Conservation (phyloP, 495 filamentous ascomycete genomes). For the Neurospora sp. region DNA sequence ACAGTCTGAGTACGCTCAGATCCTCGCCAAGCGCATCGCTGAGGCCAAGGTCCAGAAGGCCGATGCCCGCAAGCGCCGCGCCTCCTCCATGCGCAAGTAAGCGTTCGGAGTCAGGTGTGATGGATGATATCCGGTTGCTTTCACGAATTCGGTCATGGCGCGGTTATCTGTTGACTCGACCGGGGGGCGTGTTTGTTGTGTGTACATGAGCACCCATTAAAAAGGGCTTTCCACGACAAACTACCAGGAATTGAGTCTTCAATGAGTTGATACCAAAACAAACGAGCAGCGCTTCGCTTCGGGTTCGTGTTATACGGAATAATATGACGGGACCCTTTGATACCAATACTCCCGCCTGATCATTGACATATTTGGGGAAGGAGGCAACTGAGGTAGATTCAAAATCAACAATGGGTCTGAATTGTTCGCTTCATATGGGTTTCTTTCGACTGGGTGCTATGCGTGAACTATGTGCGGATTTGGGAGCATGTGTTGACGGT, state of each 20-base stretch:
- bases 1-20: constrained; percentile 83
- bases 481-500: not conserved
- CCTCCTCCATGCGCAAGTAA: constrained; percentile 93
- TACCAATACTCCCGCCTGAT: not conserved
- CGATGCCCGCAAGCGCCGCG: constrained; percentile 88
- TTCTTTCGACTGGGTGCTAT: not conserved
- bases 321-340: not conserved
- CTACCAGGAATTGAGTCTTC: not conserved
- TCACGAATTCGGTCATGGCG: constrained; percentile 26
- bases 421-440: not conserved
- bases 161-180: constrained; percentile 8
- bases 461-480: not conserved
- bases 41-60: constrained; percentile 88
- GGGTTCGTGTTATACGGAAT: not conserved
- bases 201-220: not conserved
- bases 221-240: not conserved
- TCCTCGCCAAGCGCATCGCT: constrained; percentile 88
- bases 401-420: not conserved
- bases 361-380: not conserved
- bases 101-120: constrained; percentile 31
- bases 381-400: not conserved
- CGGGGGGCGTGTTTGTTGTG: not conserved
- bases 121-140: constrained; percentile 25
- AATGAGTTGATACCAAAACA: not conserved
- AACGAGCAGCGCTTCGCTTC: not conserved